phyloP scores from a whole-genome alignment of 768 basidiomycete species.

The Macrocybe gigantea region DNA sequence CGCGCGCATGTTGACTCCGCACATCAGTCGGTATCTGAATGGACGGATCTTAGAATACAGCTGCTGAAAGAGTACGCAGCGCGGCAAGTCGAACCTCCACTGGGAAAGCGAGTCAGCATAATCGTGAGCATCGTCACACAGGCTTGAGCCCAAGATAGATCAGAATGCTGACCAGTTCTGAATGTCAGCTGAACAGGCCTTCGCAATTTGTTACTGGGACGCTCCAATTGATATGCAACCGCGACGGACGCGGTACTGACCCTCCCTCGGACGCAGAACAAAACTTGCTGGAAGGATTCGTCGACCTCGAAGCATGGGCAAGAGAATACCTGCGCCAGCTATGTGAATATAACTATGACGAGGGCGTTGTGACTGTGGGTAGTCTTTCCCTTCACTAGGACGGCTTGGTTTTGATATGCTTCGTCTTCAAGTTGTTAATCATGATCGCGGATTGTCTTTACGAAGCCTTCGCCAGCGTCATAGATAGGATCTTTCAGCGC shows the following conservation, averaged over 20 bases:
- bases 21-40: background rate
- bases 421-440: constrained; percentile 7
- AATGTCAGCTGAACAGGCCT: constrained; percentile 8
- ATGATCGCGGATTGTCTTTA: constrained; percentile 12
- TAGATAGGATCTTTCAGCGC: constrained; percentile 9
- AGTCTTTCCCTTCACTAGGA: background rate
- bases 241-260: background rate
- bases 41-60: constrained; percentile 3
- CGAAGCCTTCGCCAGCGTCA: constrained; percentile 10
- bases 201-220: constrained; percentile 9
- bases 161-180: background rate
- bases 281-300: constrained; percentile 6
- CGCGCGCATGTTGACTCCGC: too few species aligned
- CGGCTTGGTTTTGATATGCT: background rate
- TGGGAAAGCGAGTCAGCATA: constrained; percentile 3
- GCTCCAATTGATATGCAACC: constrained; percentile 9
- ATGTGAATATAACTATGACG: constrained; percentile 4
- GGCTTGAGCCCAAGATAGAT: too few species aligned
- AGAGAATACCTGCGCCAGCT: constrained; percentile 10
- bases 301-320: constrained; percentile 10
- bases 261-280: background rate
- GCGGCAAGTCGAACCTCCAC: constrained; percentile 7
- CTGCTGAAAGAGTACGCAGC: constrained; percentile 10
- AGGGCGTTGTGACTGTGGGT: constrained; percentile 6
- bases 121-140: constrained; percentile 3